Evolutionary conservation across 2,329 filamentous ascomycete species (phyloP).

Genomic region (Pseudogymnoascus sp.): DNA sequence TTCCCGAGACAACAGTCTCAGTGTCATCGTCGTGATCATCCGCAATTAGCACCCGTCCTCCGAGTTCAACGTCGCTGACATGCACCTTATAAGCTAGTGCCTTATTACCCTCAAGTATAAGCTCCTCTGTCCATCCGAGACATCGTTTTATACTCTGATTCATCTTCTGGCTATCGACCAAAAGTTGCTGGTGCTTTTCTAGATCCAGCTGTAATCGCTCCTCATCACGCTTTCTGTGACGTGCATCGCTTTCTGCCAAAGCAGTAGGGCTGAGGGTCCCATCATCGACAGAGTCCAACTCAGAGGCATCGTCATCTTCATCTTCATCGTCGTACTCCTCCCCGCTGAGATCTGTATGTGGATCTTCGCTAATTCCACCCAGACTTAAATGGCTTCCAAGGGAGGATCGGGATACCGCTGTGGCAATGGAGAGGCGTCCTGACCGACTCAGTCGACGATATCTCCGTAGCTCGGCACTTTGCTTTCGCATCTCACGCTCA

Average conservation of each 20-base stretch:
- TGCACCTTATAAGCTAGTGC: conserved; percentile 76
- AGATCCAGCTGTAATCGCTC: conserved; percentile 77
- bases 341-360: conserved; percentile 43
- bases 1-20: conserved; percentile 13
- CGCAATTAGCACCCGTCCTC: conserved; percentile 65
- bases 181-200: conserved; percentile 76
- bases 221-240: conserved; percentile 66
- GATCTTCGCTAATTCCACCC: conserved; percentile 14
- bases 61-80: conserved; percentile 70
- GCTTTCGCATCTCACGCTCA: conserved; percentile 84
- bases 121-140: conserved; percentile 77
- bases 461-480: conserved; percentile 77
- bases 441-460: conserved; percentile 79
- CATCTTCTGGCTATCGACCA: conserved; percentile 87
- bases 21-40: conserved; percentile 48
- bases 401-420: conserved; percentile 38
- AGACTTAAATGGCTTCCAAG: conserved; percentile 34
- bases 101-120: conserved; percentile 82
- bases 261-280: conserved; percentile 32
- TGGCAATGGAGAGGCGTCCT: conserved; percentile 58
- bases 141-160: conserved; percentile 90
- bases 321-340: conserved; percentile 36
- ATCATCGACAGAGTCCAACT: conserved; percentile 34
- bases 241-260: conserved; percentile 35
- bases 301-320: conserved; percentile 38